These are phyloP conservation scores for Tolypocladium sp. DNA, from an alignment of 2,329 filamentous ascomycete species.

Conservation along the genomic window DNA sequence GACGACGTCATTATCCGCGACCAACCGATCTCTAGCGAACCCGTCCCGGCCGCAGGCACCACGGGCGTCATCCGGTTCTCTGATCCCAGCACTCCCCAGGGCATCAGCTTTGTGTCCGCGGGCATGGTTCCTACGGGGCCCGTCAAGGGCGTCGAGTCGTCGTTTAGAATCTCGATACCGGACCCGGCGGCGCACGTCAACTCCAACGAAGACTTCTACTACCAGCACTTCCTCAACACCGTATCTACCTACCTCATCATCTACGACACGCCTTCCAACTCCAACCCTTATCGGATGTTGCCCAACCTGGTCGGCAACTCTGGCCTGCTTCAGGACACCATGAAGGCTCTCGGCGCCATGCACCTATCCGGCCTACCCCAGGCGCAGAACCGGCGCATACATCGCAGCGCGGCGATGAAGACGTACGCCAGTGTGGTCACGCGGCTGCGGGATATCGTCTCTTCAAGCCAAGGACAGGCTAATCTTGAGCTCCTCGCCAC, in stretches of 20 bases:
- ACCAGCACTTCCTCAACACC: conserved; percentile 24
- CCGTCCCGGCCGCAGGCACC: neutral
- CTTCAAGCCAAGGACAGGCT: conserved; percentile 17
- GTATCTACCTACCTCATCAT: conserved; percentile 33
- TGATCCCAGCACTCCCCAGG: neutral
- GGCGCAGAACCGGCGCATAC: conserved; percentile 18
- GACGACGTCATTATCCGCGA: neutral
- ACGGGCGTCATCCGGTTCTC: neutral
- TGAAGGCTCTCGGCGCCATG: conserved; percentile 28
- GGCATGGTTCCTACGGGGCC: neutral
- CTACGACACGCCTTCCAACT: conserved; percentile 24
- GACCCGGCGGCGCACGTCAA: neutral
- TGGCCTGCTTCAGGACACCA: conserved; percentile 24
- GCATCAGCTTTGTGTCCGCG: conserved; percentile 16
- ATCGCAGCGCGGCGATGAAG: conserved; percentile 26
- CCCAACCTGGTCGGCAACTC: conserved; percentile 35
- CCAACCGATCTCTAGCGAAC: neutral
- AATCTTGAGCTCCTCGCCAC: conserved; percentile 13
- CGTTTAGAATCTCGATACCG: neutral
- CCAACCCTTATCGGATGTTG: conserved; percentile 29
- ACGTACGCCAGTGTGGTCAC: conserved; percentile 25
- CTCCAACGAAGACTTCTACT: conserved; percentile 20
- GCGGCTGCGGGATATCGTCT: conserved; percentile 10
- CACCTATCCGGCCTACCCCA: conserved; percentile 27
- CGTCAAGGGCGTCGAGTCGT: neutral